phyloP scores from a whole-genome alignment of 768 basidiomycete species.

The Polyporus arcularius region DNA sequence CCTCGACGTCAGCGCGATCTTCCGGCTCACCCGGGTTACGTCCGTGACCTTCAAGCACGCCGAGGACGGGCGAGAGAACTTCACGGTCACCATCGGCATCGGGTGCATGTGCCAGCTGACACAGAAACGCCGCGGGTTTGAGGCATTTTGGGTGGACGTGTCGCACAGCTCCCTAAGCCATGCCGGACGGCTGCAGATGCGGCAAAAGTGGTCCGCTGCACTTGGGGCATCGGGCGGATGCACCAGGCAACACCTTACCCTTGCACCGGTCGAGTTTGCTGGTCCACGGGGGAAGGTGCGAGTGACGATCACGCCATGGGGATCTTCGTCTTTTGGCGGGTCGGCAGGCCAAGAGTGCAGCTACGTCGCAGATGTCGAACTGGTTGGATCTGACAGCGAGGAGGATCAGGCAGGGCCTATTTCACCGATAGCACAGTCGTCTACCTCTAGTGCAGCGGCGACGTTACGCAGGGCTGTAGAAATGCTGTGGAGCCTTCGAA shows the following conservation, averaged over 20 bases:
- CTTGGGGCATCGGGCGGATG: background rate
- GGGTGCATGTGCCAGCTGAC: conserved; percentile 4
- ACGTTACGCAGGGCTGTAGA: background rate
- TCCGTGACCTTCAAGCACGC: background rate
- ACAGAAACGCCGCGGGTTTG: conserved; percentile 2
- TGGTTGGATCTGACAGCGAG: background rate
- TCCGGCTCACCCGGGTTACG: background rate
- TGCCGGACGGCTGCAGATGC: background rate
- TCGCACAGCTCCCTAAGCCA: background rate
- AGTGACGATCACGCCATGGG: background rate
- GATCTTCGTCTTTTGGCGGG: background rate
- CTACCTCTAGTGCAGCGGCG: background rate
- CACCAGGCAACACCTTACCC: background rate
- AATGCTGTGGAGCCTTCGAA: background rate
- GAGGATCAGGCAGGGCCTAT: background rate
- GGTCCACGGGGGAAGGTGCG: background rate
- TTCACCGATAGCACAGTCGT: background rate
- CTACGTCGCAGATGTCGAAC: background rate
- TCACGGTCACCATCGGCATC: background rate
- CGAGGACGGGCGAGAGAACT: background rate
- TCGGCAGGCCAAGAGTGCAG: background rate
- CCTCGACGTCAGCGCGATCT: conserved; percentile 2
- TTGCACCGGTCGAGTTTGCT: background rate
- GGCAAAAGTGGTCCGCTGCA: background rate
- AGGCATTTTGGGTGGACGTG: conserved; percentile 5